A percentile compares a stretch with the other conserved stretches of the same genome.
phyloP scores from a whole-genome alignment of 495 filamentous ascomycete species.

The Neurospora sp. region DNA sequence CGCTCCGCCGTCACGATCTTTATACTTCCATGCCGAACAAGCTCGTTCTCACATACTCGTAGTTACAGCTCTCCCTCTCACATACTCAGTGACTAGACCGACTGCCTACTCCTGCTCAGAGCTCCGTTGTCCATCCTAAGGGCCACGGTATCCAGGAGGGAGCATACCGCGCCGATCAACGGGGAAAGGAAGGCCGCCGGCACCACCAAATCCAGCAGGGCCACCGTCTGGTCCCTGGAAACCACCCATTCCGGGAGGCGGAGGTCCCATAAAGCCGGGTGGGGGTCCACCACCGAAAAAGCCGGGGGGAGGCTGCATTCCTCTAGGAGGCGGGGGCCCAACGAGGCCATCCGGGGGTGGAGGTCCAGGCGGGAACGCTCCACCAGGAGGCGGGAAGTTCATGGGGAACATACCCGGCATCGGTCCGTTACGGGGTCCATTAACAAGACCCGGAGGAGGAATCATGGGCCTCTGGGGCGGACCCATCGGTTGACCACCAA shows the following conservation, averaged over 20 bases:
- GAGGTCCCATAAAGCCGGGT: constrained; percentile 27
- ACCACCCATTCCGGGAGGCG: constrained; percentile 35
- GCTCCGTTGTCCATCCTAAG: neutral
- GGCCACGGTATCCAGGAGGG: constrained; percentile 5
- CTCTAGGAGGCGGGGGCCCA: constrained; percentile 23
- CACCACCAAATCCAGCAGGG: constrained; percentile 6
- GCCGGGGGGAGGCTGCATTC: constrained; percentile 39
- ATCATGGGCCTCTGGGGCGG: constrained; percentile 37
- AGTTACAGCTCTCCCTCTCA: neutral
- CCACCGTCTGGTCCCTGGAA: constrained; percentile 38
- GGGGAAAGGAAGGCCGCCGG: constrained; percentile 2
- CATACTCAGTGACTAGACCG: neutral
- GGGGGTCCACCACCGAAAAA: constrained; percentile 36
- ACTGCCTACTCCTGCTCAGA: neutral
- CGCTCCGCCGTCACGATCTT: neutral
- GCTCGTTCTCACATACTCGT: neutral
- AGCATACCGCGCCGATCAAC: constrained; percentile 12
- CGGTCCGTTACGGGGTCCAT: constrained; percentile 31
- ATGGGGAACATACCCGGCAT: constrained; percentile 38
- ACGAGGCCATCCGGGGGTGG: constrained; percentile 34
- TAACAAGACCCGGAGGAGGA: constrained; percentile 41
- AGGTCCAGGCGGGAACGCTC: constrained; percentile 24
- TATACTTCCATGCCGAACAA: neutral
- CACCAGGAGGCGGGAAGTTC: constrained; percentile 33
- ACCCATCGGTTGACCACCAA: constrained; percentile 24